Base-by-base conservation (phyloP, 106 monocot genomes). In the Allium cepa region DNA sequence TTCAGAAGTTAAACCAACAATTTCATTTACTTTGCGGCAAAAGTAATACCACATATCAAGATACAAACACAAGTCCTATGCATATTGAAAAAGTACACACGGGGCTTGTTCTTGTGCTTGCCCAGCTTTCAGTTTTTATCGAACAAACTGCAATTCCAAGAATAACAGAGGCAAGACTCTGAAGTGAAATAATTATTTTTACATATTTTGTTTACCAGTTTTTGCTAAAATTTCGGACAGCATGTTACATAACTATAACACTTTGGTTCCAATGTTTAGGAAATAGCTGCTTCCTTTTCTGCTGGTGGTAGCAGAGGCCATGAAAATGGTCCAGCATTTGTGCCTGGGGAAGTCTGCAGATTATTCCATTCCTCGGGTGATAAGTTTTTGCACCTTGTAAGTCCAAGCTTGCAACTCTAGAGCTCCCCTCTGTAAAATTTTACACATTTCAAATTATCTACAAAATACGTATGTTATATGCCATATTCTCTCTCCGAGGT, bases 261-360 rank as follows among this genome's bases (percentile, higher is more conserved):
- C 55, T 45, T 62, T 53, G 64, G 4, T 59, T 36, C 36, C 3
- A 36, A 36, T 36, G 5, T 36, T 36, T 69, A 96, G 95, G 95
- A 91, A 77, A 88, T 96, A 51, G 95, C 95, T 69, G 81, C 86
- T 84, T 88, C 83, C 36, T 96, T 96, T 78, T 96, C 92, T 83
- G 95, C 86, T 53, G 91, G 91, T 59, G 79, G 91, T 72, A 79
- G 80, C 28, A 85, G 95, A 64, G 80, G 72, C 45, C 86, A 88
- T 78, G 95, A 92, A 63, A 75, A 82, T 79, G 91, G 95, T 49
- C 95, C 94, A 67, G 83, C 95, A 63, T 92, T 96, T 86, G 91
- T 96, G 49, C 95, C 95, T 69, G 94, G 88, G 64, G 92, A 97
- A 57, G 87, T 92, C 45, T 97, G 92, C 63, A 73, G 96, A 67